Conservation (phyloP, 306 rosid species). For the Cucumis melo region DNA sequence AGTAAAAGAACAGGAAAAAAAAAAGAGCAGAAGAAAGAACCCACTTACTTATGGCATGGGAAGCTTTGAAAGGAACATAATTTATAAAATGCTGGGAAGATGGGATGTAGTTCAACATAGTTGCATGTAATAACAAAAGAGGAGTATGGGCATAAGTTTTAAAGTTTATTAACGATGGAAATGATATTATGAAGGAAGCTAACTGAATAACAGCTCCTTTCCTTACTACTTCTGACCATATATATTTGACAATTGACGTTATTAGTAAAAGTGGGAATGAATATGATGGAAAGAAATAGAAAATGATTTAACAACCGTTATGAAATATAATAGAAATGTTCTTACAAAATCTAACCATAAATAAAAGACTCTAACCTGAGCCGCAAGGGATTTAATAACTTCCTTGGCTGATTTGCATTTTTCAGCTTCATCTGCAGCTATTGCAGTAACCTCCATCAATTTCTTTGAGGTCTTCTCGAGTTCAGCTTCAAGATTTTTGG, state of each 20-base stretch:
- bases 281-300: background rate
- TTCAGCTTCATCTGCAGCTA: constrained; percentile 80
- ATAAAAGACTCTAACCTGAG: constrained; percentile 50
- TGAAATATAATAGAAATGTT: background rate
- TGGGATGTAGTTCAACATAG: no score
- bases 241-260: background rate
- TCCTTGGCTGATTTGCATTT: constrained; percentile 89
- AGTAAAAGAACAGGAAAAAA: no score
- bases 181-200: background rate
- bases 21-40: no score
- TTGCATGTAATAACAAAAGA: no score
- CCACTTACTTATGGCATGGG: no score
- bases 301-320: background rate
- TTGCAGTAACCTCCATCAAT: constrained; percentile 57
- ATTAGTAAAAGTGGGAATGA: background rate
- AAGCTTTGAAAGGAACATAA: no score
- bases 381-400: constrained; percentile 69
- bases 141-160: no score
- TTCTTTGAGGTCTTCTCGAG: constrained; percentile 58
- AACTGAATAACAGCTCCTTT: background rate
- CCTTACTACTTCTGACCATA: background rate
- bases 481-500: constrained; percentile 67
- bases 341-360: constrained; percentile 4
- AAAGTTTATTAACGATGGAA: no score
- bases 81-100: no score